Base-by-base conservation (phyloP, 2,329 filamentous ascomycete genomes). In the Onygena corvina region DNA sequence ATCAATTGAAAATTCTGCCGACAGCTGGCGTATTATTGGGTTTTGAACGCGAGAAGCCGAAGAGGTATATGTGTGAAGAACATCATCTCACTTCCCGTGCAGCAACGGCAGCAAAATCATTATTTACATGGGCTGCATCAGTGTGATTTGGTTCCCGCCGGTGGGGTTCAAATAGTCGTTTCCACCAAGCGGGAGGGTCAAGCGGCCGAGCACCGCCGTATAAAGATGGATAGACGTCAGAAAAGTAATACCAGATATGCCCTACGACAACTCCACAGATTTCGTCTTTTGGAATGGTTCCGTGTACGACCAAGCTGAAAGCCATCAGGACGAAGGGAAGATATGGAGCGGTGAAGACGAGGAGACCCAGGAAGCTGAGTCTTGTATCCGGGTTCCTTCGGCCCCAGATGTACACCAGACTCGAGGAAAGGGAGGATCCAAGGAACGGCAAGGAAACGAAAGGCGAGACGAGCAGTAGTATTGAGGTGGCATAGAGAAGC, bases 211-310 rank as follows among this genome's bases (percentile, higher is more conserved):
- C 82, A 14, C 87, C 87, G 54, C 84, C 81, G 67, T 95, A 86
- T 36, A 95, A 76, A 2, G 88, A 85, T 2, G 92, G 92, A 66
- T 94, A 98, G 12, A 98, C 89, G 64, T 98, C 92, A 52, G 82
- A 86, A 67, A 96, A 95, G 71, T 95, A 98, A 67, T 96, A 98
- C 84, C 89, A 96, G 34, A 96, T 76, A 67, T 98, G 92, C 7
- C 92, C 92, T 33, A 96, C 89, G 7, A 92, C 80, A 12, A 95
- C 87, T 3, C 92, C 92, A 71, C 93, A 87, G 54, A 98, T 84
- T 71, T 98, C 92, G 64, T 96, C 92, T 68, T 93, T 94, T 3
- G 92, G 92, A 35, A 96, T 76, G 3, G 77, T 84, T 4, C 86
- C 86, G 64, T 96, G 88, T 64, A 96, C 76, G n/a, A 94, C 76